These are phyloP conservation scores for Lunularia cruciata DNA, from an alignment of 225 moss, liverwort and hornwort species.

Conservation along the genomic window DNA sequence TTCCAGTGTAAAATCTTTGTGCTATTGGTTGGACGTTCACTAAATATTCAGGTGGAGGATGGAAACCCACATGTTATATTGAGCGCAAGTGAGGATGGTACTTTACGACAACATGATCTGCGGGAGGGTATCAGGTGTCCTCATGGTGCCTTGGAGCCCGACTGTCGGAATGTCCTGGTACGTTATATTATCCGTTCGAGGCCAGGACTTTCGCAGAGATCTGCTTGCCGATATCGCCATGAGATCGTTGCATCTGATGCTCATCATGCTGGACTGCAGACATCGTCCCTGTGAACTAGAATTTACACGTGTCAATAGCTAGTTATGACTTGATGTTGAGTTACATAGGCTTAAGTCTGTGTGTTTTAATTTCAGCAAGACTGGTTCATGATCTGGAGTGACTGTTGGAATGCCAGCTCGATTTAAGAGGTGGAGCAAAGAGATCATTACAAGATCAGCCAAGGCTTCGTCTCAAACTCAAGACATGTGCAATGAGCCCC, in stretches of 20 bases:
- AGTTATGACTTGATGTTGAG: too few relatives aligned
- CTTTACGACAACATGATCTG: conserved; percentile 93
- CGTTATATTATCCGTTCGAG: too few relatives aligned
- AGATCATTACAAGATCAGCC: conserved; percentile 80
- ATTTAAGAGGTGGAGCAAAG: conserved; percentile 89
- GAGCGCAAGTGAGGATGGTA: conserved; percentile 99
- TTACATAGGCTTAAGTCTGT: too few relatives aligned
- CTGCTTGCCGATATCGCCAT: too few relatives aligned
- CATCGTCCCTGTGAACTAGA: too few relatives aligned
- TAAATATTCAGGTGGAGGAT: conserved; percentile 75
- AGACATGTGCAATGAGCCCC: conserved; percentile 91
- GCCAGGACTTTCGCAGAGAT: too few relatives aligned
- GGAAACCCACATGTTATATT: conserved; percentile 98
- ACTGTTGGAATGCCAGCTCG: conserved; percentile 64
- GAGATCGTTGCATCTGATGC: too few relatives aligned
- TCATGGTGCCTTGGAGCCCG: conserved; percentile 60
- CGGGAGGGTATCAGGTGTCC: conserved; percentile 78
- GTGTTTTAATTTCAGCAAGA: too few relatives aligned
- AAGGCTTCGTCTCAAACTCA: conserved; percentile 71
- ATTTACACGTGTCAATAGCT: too few relatives aligned
- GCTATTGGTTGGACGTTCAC: conserved; percentile 10
- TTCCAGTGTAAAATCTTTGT: too few relatives aligned
- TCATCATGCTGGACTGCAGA: too few relatives aligned
- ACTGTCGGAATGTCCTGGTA: conserved; percentile 96
- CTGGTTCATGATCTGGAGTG: too few relatives aligned